phyloP scores from a whole-genome alignment of 2,329 filamentous ascomycete species.

The Paecilomyces sp. region DNA sequence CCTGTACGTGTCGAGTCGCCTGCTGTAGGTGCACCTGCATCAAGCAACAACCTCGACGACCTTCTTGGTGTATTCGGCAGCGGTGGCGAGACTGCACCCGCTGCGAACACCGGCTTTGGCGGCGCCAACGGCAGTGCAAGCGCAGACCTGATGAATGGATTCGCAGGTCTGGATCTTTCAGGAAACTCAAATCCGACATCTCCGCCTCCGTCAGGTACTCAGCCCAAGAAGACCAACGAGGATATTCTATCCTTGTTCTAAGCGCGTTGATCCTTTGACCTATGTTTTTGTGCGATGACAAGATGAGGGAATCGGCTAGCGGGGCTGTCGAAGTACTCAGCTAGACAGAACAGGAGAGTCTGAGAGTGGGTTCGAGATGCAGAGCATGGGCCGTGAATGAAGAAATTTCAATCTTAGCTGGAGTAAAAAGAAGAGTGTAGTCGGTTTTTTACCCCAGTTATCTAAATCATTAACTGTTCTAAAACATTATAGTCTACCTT shows the following conservation, averaged over 20 bases:
- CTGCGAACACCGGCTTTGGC: slow-evolving; percentile 23
- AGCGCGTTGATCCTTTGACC: not conserved
- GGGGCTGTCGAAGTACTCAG: not conserved
- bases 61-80: slow-evolving; percentile 64
- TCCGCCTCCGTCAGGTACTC: slow-evolving; percentile 14
- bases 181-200: slow-evolving; percentile 30
- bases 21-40: slow-evolving; percentile 25
- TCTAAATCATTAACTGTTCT: not conserved
- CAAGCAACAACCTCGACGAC: slow-evolving; percentile 66
- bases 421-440: not conserved
- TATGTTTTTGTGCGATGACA: not conserved
- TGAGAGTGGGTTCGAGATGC: not conserved
- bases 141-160: slow-evolving; percentile 68
- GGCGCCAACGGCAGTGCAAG: slow-evolving; percentile 22
- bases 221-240: slow-evolving; percentile 46
- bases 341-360: no score
- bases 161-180: slow-evolving; percentile 71
- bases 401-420: not conserved
- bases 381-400: not conserved
- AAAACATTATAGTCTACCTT: not conserved
- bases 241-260: slow-evolving; percentile 51
- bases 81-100: slow-evolving; percentile 26
- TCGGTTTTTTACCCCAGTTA: not conserved
- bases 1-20: slow-evolving; percentile 45
- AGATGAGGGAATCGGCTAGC: not conserved